Evolutionary conservation across 331 rosid genomes (phyloP), one percentile per base, ranked within the genome.

Genomic region (Spiraea crenata): DNA sequence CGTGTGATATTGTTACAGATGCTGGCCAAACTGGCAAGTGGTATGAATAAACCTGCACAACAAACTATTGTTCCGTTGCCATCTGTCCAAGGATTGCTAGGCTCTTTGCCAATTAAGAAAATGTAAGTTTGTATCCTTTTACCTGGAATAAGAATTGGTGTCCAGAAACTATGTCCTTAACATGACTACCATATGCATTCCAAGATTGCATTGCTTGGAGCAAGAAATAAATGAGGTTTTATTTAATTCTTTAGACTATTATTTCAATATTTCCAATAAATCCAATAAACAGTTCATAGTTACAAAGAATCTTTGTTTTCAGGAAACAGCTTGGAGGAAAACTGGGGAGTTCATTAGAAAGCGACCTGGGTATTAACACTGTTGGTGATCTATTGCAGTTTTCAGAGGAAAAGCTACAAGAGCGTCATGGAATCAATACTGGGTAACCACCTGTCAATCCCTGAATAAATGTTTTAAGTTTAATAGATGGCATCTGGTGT

Each of bases 311-410:
- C 63, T 69, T 82, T 71, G 16, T 15, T 41, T 60, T 37, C 90
- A 93, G 97, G 99, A 93, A 93, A 80, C 99, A 91, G 76, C 99
- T 93, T 65, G 99, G 99, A 25, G 99, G 99, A 77, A 93, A 93
- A 91, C 88, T 91, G 72, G 99, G 99, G 34, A 87, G 80, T 81
- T 89, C 95, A 25, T 74, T 93, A 84, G 91, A 89, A 78, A 84
- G 75, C 83, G 99, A 91, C 78, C 84, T 91, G 77, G 90, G 95
- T 67, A 79, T 89, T 79, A 89, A 80, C 61, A 91, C 95, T 7
- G 92, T 93, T 39, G 96, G 97, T 63, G 97, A 87, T 72, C 78
- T 93, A 64, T 79, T 93, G 70, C 83, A 81, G 77, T 93, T 93
- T 89, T 80, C 99, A 34, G 96, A 89, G 81, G 87, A 89, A 74